A percentile compares a stretch with the other conserved stretches of the same genome.
Evolutionary conservation across 345 rosid species (phyloP).

Genomic region (Microthlaspi erraticum): DNA sequence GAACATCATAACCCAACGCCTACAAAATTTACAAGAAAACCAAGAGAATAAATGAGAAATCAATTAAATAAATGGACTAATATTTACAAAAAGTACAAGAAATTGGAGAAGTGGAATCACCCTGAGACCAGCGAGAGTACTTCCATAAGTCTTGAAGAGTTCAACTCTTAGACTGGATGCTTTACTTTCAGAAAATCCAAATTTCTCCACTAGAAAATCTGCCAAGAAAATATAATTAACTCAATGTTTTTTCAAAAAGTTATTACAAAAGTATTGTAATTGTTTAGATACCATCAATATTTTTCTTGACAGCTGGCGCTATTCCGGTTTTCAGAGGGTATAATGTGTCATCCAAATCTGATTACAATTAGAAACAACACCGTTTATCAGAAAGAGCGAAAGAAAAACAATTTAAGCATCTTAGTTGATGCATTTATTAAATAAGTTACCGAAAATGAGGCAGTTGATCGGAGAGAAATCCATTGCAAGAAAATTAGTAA

Average conservation of each 20-base stretch:
- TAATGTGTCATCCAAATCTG: constrained; percentile 95
- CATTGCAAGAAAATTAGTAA: constrained; percentile 32
- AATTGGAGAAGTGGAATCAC: constrained; percentile 42
- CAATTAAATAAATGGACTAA: neutral
- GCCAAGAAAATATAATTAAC: constrained; percentile 12
- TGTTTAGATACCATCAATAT: constrained; percentile 69
- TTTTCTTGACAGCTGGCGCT: constrained; percentile 69
- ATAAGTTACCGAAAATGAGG: constrained; percentile 70
- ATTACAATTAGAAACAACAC: neutral
- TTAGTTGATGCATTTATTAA: neutral
- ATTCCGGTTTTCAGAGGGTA: constrained; percentile 75
- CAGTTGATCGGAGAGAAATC: constrained; percentile 63
- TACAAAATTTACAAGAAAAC: constrained; percentile 36
- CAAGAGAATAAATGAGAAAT: neutral
- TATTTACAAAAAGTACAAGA: neutral
- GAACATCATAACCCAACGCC: constrained; percentile 77
- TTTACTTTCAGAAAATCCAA: constrained; percentile 61
- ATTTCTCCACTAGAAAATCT: constrained; percentile 81
- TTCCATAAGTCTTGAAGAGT: constrained; percentile 85
- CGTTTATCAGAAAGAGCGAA: neutral
- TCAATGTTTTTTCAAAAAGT: neutral
- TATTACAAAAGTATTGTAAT: neutral
- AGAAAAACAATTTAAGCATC: neutral
- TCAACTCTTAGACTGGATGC: constrained; percentile 72
- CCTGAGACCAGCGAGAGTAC: constrained; percentile 93